Evolutionary conservation across 176 grass and related monocot genomes (phyloP).

Genomic region (Bothriochloa decipiens): DNA sequence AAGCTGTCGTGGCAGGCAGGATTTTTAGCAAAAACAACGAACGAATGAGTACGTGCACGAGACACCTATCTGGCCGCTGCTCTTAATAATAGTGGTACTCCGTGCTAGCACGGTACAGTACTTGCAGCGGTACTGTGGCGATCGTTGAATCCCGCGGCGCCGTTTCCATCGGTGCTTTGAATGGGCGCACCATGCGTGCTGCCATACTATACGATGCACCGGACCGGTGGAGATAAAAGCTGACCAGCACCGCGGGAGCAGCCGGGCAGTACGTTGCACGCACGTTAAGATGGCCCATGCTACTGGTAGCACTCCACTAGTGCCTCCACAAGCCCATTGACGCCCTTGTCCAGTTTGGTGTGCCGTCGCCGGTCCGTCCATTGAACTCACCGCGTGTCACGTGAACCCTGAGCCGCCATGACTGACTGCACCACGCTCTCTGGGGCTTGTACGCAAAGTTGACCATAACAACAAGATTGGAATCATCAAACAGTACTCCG

Average conservation of each 20-base stretch:
- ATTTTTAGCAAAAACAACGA: not conserved
- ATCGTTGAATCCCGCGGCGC: not conserved
- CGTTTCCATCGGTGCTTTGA: not conserved
- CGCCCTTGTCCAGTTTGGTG: not conserved
- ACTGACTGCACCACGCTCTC: not conserved
- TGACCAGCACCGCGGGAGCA: not conserved
- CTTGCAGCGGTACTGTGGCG: not conserved
- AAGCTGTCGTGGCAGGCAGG: not conserved
- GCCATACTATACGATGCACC: conserved; percentile 1
- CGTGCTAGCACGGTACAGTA: not conserved
- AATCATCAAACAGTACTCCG: no score
- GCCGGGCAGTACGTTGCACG: not conserved
- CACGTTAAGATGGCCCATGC: conserved; percentile 13
- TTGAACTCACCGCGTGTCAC: conserved; percentile 3
- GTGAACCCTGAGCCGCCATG: not conserved
- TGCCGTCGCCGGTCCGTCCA: not conserved
- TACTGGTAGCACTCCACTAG: not conserved
- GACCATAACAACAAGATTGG: no score
- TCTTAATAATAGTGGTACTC: not conserved
- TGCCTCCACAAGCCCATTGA: not conserved
- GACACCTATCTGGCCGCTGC: not conserved
- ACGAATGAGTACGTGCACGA: not conserved
- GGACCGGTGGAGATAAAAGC: conserved; percentile 2
- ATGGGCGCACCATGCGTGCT: conserved; percentile 3
- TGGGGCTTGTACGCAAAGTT: no score